A percentile compares a stretch with the other conserved stretches of the same genome.
phyloP scores from a whole-genome alignment of 2,329 filamentous ascomycete genomes.

The Aspergillus neotritici region DNA sequence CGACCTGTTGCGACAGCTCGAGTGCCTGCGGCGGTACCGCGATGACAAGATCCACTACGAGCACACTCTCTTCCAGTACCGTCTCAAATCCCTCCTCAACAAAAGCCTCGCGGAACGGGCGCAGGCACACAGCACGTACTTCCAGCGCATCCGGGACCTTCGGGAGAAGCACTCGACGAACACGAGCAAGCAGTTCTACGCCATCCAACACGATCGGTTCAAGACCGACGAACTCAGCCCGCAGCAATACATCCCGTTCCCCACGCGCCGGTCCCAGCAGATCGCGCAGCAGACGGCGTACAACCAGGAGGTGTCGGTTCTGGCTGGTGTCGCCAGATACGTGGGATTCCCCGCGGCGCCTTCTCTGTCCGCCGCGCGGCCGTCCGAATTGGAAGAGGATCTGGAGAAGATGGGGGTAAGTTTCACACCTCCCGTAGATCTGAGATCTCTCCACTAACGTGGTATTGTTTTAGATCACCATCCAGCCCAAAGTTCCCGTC shows the following conservation, averaged over 20 bases:
- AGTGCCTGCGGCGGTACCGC: conserved; percentile 74
- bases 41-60: conserved; percentile 75
- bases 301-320: conserved; percentile 87
- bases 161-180: conserved; percentile 73
- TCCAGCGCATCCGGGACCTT: conserved; percentile 76
- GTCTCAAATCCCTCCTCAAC: conserved; percentile 65
- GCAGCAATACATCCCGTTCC: conserved; percentile 77
- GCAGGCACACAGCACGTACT: conserved; percentile 84
- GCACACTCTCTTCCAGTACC: conserved; percentile 66
- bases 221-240: conserved; percentile 70
- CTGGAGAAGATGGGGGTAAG: conserved; percentile 82
- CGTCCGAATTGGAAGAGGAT: conserved; percentile 75
- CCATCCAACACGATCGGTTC: conserved; percentile 82
- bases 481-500: conserved; percentile 22
- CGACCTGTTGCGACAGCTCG: conserved; percentile 84
- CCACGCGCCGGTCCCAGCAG: conserved; percentile 68
- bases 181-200: conserved; percentile 84
- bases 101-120: conserved; percentile 75
- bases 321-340: conserved; percentile 88
- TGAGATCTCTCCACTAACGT: neutral
- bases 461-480: conserved; percentile 21
- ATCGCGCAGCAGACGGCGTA: conserved; percentile 83
- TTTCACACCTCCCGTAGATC: conserved; percentile 17
- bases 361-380: conserved; percentile 65
- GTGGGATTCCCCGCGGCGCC: conserved; percentile 96